Evolutionary conservation across 2,329 filamentous ascomycete genomes (phyloP), one percentile per base, ranked within the genome.

Genomic region (Didymella keratinophila): DNA sequence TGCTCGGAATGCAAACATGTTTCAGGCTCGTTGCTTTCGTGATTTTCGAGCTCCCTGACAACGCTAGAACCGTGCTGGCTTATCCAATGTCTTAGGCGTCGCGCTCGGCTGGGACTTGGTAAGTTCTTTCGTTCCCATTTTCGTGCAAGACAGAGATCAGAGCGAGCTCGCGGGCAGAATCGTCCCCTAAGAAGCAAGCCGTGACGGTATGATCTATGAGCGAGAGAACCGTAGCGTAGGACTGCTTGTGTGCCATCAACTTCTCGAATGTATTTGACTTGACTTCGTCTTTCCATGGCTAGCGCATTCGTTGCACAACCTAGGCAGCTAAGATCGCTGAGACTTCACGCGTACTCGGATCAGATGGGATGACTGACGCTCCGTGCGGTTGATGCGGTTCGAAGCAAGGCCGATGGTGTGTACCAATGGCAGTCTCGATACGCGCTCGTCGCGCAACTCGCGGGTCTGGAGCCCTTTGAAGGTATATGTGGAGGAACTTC

Each of bases 1-100:
- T 62, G 67, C 62, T 69, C 59, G 66, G 67, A 71, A 71, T 72
- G 70, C 68, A 70, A 69, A 73, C 63, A 56, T 65, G 67, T 71
- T 69, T 69, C 71, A 69, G 54, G 30, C 50, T 46, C 41, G 58
- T 60, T 59, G 59, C 61, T 42, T 62, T 58, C 37, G 56, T 50
- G 41, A 52, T 49, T 47, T 44, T 28, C 41, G 39, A 45, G 57
- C 56, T 56, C 56, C 58, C 46, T 51, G 27, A 45, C 48, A 30
- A 45, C 44, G 44, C 49, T 57, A 37, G 34, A 32, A 53, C 39
- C 25, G 57, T 52, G 25, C 48, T 30, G 51, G n/a, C 46, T 18
- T 44, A 34, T 42, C 25, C 16, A 21, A n/a, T 39, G 47, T 43
- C 34, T 54, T 42, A 14, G 18, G 47, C 36, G 3, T 44, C 30